Evolutionary conservation across 1,284 basidiomycete genomes (phyloP).

Genomic region (Melampsora occidentalis): DNA sequence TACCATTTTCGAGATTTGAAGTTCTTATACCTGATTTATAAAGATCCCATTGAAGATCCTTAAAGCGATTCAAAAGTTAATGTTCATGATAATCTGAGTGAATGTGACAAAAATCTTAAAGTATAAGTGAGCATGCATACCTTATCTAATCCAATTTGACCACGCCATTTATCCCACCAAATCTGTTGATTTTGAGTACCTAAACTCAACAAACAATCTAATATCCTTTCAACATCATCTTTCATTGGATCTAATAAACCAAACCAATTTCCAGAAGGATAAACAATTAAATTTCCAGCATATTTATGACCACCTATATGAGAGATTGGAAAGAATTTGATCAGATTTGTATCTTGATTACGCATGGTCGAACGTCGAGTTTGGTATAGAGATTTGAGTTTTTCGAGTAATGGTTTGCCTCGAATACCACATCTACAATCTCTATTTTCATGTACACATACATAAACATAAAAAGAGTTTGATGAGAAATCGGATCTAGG

Average conservation of each 20-base stretch:
- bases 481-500: not conserved
- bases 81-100: too few species aligned
- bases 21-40: not conserved
- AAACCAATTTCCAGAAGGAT: constrained; percentile 53
- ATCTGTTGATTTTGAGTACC: not conserved
- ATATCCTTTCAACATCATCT: not conserved
- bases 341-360: not conserved
- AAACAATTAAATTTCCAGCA: constrained; percentile 51
- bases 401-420: constrained; percentile 46
- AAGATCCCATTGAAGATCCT: not conserved
- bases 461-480: constrained; percentile 48
- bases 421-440: constrained; percentile 52
- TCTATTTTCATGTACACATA: constrained; percentile 51
- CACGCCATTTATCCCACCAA: constrained; percentile 1
- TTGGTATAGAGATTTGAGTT: constrained; percentile 28
- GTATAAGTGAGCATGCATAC: constrained; percentile 35
- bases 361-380: not conserved
- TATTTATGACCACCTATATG: constrained; percentile 52
- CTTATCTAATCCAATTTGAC: constrained; percentile 2
- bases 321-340: constrained; percentile 48
- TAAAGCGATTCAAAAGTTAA: not conserved
- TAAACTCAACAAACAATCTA: not conserved
- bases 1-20: not conserved
- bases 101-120: constrained; percentile 55
- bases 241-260: constrained; percentile 40